A percentile compares a stretch with the other conserved stretches of the same genome.
These are phyloP conservation scores for Debaryomyces hansenii DNA, from an alignment of 805 yeast genomes.

Conservation along the genomic window DNA sequence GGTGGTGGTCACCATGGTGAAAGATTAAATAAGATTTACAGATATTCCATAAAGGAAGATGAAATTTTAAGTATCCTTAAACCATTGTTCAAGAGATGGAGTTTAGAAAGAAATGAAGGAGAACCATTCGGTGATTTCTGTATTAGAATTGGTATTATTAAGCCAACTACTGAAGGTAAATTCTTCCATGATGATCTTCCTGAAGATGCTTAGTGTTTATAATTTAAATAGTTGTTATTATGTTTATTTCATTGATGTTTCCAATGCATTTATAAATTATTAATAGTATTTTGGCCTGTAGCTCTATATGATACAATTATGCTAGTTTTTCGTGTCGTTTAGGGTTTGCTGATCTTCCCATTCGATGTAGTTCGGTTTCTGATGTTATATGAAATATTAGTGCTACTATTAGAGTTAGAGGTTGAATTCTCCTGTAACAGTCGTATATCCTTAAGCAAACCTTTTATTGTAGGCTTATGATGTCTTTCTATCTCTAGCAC, in stretches of 20 bases:
- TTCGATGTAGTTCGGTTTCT: not conserved
- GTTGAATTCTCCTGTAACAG: slow-evolving; percentile 3
- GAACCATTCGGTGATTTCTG: slow-evolving; percentile 96
- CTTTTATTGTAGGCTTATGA: slow-evolving; percentile 29
- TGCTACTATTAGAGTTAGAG: not conserved
- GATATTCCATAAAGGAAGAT: slow-evolving; percentile 86
- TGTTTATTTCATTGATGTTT: not conserved
- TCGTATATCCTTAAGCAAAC: slow-evolving; percentile 25
- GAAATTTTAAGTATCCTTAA: slow-evolving; percentile 75
- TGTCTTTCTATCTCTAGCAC: slow-evolving; percentile 47
- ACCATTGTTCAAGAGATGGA: slow-evolving; percentile 93
- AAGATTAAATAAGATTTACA: slow-evolving; percentile 84
- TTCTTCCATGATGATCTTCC: slow-evolving; percentile 93
- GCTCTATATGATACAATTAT: not conserved
- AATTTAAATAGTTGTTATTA: slow-evolving; percentile 1
- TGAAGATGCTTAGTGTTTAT: slow-evolving; percentile 54
- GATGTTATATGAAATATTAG: not conserved
- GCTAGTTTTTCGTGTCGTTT: not conserved
- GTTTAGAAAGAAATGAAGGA: slow-evolving; percentile 83
- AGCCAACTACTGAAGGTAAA: slow-evolving; percentile 86
- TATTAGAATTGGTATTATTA: slow-evolving; percentile 82
- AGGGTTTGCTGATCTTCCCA: not conserved
- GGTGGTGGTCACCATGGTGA: slow-evolving; percentile 97
- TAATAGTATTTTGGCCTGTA: not conserved
- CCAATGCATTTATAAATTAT: slow-evolving; percentile 2